phyloP scores from a whole-genome alignment of 345 rosid genomes.

The Hibiscus mutabilis region DNA sequence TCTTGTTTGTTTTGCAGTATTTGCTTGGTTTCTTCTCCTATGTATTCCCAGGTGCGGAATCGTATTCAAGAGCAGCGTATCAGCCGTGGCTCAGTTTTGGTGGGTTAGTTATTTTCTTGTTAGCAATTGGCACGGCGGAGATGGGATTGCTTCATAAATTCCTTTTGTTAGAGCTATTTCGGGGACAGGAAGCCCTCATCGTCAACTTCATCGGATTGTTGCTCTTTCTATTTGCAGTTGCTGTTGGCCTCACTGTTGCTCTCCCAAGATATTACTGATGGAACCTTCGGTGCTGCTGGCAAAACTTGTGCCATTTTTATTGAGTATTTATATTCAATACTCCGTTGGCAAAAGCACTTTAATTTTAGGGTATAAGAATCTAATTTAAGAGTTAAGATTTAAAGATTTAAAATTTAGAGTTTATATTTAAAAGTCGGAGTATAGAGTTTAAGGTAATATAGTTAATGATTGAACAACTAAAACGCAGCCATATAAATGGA shows the following conservation, averaged over 20 bases:
- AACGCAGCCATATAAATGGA: neutral
- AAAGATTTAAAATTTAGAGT: too few species aligned
- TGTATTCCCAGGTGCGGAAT: conserved; percentile 33
- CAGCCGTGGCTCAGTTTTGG: conserved; percentile 43
- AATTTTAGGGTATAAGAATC: too few species aligned
- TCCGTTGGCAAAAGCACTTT: too few species aligned
- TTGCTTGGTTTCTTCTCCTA: conserved; percentile 35
- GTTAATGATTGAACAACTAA: too few species aligned
- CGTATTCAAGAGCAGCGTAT: conserved; percentile 25
- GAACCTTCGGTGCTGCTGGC: neutral
- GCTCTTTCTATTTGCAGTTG: conserved; percentile 33
- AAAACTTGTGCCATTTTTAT: neutral
- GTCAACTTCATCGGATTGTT: conserved; percentile 43
- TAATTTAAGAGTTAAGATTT: too few species aligned
- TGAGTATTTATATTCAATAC: too few species aligned
- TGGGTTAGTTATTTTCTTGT: conserved; percentile 34
- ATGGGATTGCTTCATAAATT: conserved; percentile 31
- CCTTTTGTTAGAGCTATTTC: conserved; percentile 5
- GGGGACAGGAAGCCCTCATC: conserved; percentile 31
- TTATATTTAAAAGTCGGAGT: too few species aligned
- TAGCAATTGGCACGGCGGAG: conserved; percentile 39
- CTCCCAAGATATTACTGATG: conserved; percentile 23
- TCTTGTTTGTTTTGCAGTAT: conserved; percentile 25
- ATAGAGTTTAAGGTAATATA: too few species aligned
- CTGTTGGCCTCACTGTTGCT: conserved; percentile 30